phyloP scores from a whole-genome alignment of 345 rosid genomes.

The Heritiera littoralis region DNA sequence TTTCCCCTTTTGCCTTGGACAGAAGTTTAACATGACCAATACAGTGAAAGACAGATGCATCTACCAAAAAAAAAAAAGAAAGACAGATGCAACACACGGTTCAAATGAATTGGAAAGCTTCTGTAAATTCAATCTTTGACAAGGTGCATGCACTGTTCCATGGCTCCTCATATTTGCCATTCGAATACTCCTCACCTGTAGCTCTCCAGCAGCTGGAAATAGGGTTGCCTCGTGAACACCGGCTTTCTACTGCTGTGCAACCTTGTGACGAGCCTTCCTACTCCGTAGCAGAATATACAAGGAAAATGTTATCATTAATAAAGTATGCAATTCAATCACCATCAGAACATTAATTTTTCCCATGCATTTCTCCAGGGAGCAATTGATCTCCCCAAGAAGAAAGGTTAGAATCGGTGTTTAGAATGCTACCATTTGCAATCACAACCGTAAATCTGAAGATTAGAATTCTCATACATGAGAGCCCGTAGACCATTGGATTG shows the following conservation, averaged over 20 bases:
- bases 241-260: conserved; percentile 67
- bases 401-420: background rate
- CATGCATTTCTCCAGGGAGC: conserved; percentile 99
- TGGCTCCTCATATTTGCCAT: conserved; percentile 49
- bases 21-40: background rate
- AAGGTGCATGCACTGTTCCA: conserved; percentile 2
- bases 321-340: background rate
- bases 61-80: background rate
- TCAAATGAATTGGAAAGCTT: background rate
- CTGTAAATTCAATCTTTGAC: background rate
- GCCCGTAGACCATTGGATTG: background rate
- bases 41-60: too few species aligned
- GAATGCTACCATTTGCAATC: background rate
- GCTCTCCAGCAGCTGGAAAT: conserved; percentile 39
- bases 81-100: background rate
- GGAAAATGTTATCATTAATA: background rate
- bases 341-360: conserved; percentile 61
- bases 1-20: background rate
- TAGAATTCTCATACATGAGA: background rate
- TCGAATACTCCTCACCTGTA: conserved; percentile 53
- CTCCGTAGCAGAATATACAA: conserved; percentile 49
- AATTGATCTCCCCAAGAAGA: conserved; percentile 50
- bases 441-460: background rate
- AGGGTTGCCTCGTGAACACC: conserved; percentile 60
- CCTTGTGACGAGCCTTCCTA: conserved; percentile 79